phyloP scores from a whole-genome alignment of 352 stramenopile genomes.

The Phytophthora hybrid region DNA sequence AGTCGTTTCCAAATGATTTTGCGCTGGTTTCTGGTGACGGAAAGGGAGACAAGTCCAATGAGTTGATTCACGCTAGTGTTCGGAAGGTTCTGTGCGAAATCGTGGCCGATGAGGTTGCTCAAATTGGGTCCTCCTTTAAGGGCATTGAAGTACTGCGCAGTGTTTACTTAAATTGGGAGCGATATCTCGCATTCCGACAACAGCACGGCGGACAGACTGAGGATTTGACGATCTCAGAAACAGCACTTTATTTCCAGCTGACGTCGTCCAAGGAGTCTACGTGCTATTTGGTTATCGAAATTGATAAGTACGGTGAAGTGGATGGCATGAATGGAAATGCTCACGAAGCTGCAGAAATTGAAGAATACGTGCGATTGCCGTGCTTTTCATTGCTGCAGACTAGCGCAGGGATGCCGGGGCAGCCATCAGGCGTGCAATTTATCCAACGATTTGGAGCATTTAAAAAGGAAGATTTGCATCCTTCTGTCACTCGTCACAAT shows the following conservation, averaged over 20 bases:
- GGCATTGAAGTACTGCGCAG: conserved; percentile 83
- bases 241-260: conserved; percentile 85
- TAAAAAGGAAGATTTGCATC: conserved; percentile 77
- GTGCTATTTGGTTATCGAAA: conserved; percentile 88
- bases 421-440: conserved; percentile 83
- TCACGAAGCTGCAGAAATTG: conserved; percentile 59
- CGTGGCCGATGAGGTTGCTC: conserved; percentile 82
- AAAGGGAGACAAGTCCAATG: conserved; percentile 75
- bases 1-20: conserved; percentile 68
- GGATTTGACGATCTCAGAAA: conserved; percentile 85
- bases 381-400: conserved; percentile 87
- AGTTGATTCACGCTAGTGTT: conserved; percentile 75
- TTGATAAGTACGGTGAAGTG: conserved; percentile 85
- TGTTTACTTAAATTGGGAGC: conserved; percentile 86
- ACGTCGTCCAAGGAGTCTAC: conserved; percentile 87
- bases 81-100: conserved; percentile 83
- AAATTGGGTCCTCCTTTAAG: conserved; percentile 80
- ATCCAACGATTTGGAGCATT: conserved; percentile 87
- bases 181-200: conserved; percentile 86
- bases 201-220: conserved; percentile 81
- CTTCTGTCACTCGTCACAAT: conserved; percentile 61
- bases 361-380: conserved; percentile 79
- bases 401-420: conserved; percentile 58
- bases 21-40: conserved; percentile 75
- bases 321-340: conserved; percentile 61